phyloP scores from a whole-genome alignment of 139 green algal genomes.

The Closterium sp. region DNA sequence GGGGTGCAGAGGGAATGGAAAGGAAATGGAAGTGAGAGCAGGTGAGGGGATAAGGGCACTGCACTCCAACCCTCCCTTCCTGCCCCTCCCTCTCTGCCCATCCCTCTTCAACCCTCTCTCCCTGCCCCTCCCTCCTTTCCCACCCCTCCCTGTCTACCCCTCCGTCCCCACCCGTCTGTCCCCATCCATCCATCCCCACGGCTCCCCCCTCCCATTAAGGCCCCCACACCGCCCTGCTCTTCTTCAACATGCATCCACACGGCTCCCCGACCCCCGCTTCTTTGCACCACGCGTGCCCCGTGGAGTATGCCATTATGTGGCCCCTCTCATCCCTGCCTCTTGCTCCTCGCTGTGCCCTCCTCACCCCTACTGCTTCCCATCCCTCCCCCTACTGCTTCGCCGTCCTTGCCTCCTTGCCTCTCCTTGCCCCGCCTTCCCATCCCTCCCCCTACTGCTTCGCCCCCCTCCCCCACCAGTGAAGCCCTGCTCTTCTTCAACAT shows the following conservation, averaged over 20 bases:
- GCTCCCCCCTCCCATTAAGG: constrained; percentile 17
- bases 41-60: background rate
- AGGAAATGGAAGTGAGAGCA: background rate
- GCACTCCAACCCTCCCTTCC: too few relatives aligned
- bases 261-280: constrained; percentile 13
- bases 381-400: background rate
- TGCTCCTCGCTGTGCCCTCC: too few relatives aligned
- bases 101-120: background rate
- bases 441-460: background rate
- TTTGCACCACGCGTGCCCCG: constrained; percentile 71
- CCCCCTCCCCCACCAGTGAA: background rate
- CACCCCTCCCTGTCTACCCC: background rate
- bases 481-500: background rate
- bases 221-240: constrained; percentile 54
- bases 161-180: background rate
- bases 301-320: constrained; percentile 38
- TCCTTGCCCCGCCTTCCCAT: too few relatives aligned
- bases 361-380: too few relatives aligned
- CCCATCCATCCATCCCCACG: background rate
- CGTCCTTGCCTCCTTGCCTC: background rate
- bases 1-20: too few relatives aligned
- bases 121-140: background rate
- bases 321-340: too few relatives aligned
- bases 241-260: constrained; percentile 48
- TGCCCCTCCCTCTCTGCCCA: too few relatives aligned